phyloP scores from a whole-genome alignment of 2,329 filamentous ascomycete genomes.

The Trichoderma sp. region DNA sequence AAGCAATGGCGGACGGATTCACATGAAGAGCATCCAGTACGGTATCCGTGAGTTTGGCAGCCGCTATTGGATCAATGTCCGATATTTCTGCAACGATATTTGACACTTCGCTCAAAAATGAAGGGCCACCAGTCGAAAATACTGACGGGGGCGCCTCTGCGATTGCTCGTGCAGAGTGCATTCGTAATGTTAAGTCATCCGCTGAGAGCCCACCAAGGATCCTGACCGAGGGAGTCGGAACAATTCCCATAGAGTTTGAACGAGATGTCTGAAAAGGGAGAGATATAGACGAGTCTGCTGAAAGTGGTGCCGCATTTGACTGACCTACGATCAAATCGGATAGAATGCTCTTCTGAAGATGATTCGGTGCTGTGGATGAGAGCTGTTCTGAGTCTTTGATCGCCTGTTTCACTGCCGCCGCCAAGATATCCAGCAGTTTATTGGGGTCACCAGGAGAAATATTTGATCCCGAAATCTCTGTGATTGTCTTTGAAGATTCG shows the following conservation, averaged over 20 bases:
- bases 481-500: not conserved
- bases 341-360: slow-evolving; percentile 1
- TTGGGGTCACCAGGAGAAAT: not conserved
- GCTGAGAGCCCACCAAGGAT: slow-evolving; percentile 7
- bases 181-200: not conserved
- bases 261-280: not conserved
- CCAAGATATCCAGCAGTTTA: slow-evolving; percentile 21
- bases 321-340: not conserved
- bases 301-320: not conserved
- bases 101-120: slow-evolving; percentile 23
- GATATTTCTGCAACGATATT: slow-evolving; percentile 23
- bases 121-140: slow-evolving; percentile 1
- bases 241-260: not conserved
- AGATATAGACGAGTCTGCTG: not conserved
- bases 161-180: not conserved
- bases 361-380: not conserved
- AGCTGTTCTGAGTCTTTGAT: not conserved
- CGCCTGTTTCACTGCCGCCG: slow-evolving; percentile 20
- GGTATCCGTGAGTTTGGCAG: slow-evolving; percentile 26
- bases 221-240: not conserved
- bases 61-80: slow-evolving; percentile 21
- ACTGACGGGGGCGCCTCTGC: not conserved
- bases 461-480: not conserved
- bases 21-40: slow-evolving; percentile 24
- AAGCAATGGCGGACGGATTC: slow-evolving; percentile 21